phyloP scores from a whole-genome alignment of 108 stramenopile genomes.

The Epipyxis sp. region DNA sequence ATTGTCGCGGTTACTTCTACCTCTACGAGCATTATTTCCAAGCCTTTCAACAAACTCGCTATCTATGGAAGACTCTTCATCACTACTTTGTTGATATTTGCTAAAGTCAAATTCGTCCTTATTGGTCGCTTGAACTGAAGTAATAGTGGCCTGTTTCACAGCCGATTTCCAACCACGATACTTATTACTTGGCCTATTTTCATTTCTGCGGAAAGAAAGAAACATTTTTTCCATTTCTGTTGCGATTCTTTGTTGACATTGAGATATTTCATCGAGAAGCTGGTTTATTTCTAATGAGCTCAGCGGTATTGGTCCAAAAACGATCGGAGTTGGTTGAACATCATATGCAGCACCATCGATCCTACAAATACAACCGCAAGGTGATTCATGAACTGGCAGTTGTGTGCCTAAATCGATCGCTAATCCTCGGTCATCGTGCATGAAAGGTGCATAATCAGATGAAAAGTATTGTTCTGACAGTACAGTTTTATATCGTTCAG shows the following conservation, averaged over 20 bases:
- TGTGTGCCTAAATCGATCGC: slow-evolving; percentile 44
- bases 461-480: slow-evolving; percentile 51
- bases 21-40: too few relatives aligned
- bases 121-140: too few relatives aligned
- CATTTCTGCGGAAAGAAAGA: neutral
- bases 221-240: slow-evolving; percentile 11
- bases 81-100: neutral
- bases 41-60: too few relatives aligned
- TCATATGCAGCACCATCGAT: slow-evolving; percentile 36
- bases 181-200: too few relatives aligned
- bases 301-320: neutral
- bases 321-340: neutral
- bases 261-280: neutral
- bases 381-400: slow-evolving; percentile 42
- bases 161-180: too few relatives aligned
- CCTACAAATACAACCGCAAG: slow-evolving; percentile 38
- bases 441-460: slow-evolving; percentile 41
- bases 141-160: too few relatives aligned
- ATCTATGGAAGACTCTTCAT: too few relatives aligned
- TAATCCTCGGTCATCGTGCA: slow-evolving; percentile 39
- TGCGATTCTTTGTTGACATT: neutral
- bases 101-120: neutral
- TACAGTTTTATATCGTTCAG: slow-evolving; percentile 9
- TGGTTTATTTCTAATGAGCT: neutral
- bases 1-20: too few relatives aligned